These are phyloP conservation scores for Trichopus zeylanicus DNA, from an alignment of 116 monocot species.

Conservation along the genomic window DNA sequence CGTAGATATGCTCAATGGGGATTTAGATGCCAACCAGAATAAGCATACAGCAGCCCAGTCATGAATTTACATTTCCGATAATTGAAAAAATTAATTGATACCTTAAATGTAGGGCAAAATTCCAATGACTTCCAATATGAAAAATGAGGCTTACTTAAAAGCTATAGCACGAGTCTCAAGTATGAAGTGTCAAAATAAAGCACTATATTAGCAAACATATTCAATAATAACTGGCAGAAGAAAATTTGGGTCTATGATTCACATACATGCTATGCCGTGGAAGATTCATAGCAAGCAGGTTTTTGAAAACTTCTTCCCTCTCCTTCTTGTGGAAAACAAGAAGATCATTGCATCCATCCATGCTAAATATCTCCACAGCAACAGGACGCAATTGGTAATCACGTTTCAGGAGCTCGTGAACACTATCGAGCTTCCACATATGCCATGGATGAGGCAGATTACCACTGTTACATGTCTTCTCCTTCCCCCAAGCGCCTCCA, in stretches of 20 bases:
- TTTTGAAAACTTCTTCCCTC: slow-evolving; percentile 97
- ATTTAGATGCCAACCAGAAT: no score
- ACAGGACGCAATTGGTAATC: slow-evolving; percentile 98
- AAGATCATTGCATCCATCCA: slow-evolving; percentile 99
- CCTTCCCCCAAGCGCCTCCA: slow-evolving; percentile 99
- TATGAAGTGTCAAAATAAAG: background rate
- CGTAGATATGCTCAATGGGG: no score
- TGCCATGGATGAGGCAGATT: slow-evolving; percentile 96
- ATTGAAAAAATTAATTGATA: no score
- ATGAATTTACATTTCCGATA: no score
- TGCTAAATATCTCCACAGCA: slow-evolving; percentile 98
- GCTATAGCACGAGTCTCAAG: no score
- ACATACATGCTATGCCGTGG: slow-evolving; percentile 96
- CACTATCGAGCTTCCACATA: slow-evolving; percentile 99
- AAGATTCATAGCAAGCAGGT: slow-evolving; percentile 87
- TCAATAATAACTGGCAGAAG: background rate
- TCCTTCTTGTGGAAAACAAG: slow-evolving; percentile 99
- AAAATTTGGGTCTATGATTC: background rate
- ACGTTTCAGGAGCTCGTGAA: slow-evolving; percentile 95
- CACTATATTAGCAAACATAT: background rate
- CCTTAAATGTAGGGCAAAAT: no score
- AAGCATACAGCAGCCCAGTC: no score
- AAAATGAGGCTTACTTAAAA: no score
- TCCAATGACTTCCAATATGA: no score
- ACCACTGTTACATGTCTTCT: slow-evolving; percentile 67